phyloP scores from a whole-genome alignment of 2,329 filamentous ascomycete genomes.

The Gnomoniopsis sp. region DNA sequence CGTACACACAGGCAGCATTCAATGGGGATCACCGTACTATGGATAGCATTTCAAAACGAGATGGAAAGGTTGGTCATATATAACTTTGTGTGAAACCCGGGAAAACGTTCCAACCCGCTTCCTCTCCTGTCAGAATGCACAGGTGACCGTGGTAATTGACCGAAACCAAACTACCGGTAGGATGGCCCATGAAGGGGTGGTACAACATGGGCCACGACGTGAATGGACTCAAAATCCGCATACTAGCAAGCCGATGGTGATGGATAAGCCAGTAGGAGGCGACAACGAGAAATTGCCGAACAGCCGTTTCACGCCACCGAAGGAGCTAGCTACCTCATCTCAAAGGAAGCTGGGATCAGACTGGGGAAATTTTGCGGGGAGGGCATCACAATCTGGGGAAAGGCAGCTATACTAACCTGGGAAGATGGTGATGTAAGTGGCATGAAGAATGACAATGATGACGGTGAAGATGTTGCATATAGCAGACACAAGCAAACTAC shows the following conservation, averaged over 20 bases:
- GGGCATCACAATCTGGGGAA: slow-evolving; percentile 5
- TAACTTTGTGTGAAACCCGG: no score
- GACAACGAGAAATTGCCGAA: neutral
- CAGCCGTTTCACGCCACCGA: neutral
- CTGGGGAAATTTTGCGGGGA: slow-evolving; percentile 6
- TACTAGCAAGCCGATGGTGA: neutral
- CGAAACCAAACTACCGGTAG: no score
- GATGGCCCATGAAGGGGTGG: no score
- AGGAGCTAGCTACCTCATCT: neutral
- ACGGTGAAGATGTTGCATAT: neutral
- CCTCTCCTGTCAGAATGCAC: no score
- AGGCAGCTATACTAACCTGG: neutral
- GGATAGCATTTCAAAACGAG: no score
- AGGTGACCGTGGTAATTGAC: no score
- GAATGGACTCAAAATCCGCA: neutral
- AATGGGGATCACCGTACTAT: neutral
- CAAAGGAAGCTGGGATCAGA: neutral
- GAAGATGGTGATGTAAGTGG: neutral
- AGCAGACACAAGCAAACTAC: no score
- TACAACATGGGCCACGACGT: neutral
- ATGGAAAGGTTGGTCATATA: no score
- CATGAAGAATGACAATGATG: neutral
- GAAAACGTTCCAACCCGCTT: no score
- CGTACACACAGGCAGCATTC: neutral
- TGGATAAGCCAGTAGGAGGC: neutral